Evolutionary conservation across 2,329 filamentous ascomycete species (phyloP).

Genomic region (Alternaria atra): DNA sequence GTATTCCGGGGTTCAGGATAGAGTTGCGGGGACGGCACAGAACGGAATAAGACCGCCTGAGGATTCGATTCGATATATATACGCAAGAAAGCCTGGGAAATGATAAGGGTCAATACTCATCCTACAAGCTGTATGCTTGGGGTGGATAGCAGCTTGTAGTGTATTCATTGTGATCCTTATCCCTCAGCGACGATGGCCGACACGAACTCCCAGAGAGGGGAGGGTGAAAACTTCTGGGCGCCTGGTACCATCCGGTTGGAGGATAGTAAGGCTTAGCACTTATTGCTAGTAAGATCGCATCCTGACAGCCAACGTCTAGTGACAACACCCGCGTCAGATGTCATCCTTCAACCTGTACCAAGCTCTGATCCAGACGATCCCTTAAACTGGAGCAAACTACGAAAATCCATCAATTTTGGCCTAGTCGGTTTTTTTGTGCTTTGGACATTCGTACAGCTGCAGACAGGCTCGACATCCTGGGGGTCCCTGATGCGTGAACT

Average conservation of each 20-base stretch:
- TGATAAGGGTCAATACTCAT: neutral
- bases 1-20: neutral
- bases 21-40: neutral
- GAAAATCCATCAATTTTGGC: constrained; percentile 55
- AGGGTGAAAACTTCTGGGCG: constrained; percentile 18
- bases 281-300: neutral
- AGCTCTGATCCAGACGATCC: constrained; percentile 23
- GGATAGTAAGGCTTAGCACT: constrained; percentile 7
- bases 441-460: constrained; percentile 54
- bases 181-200: neutral
- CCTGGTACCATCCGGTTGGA: constrained; percentile 20
- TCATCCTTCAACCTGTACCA: constrained; percentile 21
- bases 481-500: constrained; percentile 55
- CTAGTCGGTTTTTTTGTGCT: constrained; percentile 56
- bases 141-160: neutral
- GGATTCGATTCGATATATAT: constrained; percentile 4
- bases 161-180: neutral
- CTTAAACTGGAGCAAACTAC: constrained; percentile 54
- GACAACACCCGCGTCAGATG: constrained; percentile 3
- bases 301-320: constrained; percentile 10
- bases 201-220: neutral
- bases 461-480: constrained; percentile 56
- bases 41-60: neutral
- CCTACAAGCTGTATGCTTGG: neutral
- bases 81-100: neutral